Evolutionary conservation across 306 rosid species (phyloP).

Genomic region (Cucurbita maxima): DNA sequence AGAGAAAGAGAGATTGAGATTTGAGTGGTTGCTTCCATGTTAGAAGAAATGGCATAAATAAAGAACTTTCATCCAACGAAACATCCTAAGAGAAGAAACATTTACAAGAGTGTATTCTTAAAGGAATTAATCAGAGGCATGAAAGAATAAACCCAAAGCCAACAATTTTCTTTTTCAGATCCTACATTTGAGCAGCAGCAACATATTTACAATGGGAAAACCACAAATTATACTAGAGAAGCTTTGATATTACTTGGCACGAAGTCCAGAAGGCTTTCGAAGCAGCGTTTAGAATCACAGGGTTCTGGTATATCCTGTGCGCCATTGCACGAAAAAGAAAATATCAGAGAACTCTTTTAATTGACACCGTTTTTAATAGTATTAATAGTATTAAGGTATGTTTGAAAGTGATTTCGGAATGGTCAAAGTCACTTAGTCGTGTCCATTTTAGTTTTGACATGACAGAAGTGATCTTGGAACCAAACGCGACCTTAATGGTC

Average conservation of each 20-base stretch:
- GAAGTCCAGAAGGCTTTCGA: slow-evolving; percentile 85
- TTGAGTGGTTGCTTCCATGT: neutral
- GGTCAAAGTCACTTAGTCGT: too few species aligned
- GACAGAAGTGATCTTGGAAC: too few species aligned
- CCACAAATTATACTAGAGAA: slow-evolving; percentile 31
- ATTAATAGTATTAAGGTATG: neutral
- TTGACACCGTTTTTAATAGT: neutral
- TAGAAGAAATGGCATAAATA: neutral
- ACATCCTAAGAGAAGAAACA: slow-evolving; percentile 2
- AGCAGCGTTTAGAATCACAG: slow-evolving; percentile 56
- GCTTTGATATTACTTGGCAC: slow-evolving; percentile 85
- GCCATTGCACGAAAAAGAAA: neutral
- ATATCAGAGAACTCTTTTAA: neutral
- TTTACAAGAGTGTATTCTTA: neutral
- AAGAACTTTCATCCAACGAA: neutral
- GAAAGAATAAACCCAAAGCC: neutral
- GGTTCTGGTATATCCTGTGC: slow-evolving; percentile 90
- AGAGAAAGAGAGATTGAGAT: neutral
- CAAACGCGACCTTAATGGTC: neutral
- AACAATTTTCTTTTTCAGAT: neutral
- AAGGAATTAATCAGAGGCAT: slow-evolving; percentile 2
- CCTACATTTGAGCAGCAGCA: neutral
- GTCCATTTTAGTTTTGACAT: too few species aligned
- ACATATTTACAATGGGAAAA: neutral
- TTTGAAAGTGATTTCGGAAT: too few species aligned